These are phyloP conservation scores for Allomyces macrogynus DNA, from an alignment of 192 early-diverging fungal species.

Conservation along the genomic window DNA sequence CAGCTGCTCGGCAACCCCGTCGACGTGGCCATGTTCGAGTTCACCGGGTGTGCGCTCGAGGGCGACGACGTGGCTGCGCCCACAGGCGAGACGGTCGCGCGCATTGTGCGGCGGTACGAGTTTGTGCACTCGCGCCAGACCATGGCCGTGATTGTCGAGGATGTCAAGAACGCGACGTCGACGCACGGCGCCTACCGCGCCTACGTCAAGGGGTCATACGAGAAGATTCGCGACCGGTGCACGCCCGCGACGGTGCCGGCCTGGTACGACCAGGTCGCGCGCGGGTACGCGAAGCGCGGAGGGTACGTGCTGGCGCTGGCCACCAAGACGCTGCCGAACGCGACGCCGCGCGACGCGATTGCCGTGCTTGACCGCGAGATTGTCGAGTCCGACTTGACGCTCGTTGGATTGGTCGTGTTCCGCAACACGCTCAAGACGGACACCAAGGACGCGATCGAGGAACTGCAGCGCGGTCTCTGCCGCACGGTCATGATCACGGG, in stretches of 20 bases:
- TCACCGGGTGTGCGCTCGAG: conserved; percentile 28
- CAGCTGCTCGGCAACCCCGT: conserved; percentile 50
- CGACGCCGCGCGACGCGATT: conserved; percentile 17
- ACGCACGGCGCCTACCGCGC: conserved; percentile 27
- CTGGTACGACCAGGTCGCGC: conserved; percentile 31
- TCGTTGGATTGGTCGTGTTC: conserved; percentile 48
- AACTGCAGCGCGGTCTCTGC: conserved; percentile 41
- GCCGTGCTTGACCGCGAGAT: conserved; percentile 25
- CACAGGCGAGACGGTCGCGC: neutral
- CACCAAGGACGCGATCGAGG: conserved; percentile 39
- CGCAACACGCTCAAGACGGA: conserved; percentile 56
- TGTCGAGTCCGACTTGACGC: conserved; percentile 31
- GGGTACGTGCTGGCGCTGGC: conserved; percentile 65
- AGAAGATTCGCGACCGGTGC: conserved; percentile 35
- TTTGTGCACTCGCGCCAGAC: conserved; percentile 57
- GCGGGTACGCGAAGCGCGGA: conserved; percentile 41
- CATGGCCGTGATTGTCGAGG: conserved; percentile 46
- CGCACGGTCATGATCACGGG: conserved; percentile 70
- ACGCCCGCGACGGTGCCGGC: conserved; percentile 20
- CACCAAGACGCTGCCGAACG: conserved; percentile 31
- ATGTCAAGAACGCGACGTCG: conserved; percentile 14
- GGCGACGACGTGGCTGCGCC: conserved; percentile 12
- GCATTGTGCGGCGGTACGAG: conserved; percentile 46
- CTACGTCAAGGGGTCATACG: conserved; percentile 62
- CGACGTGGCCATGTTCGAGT: conserved; percentile 56